phyloP scores from a whole-genome alignment of 495 filamentous ascomycete species.

The Aspergillus coremiiformis region DNA sequence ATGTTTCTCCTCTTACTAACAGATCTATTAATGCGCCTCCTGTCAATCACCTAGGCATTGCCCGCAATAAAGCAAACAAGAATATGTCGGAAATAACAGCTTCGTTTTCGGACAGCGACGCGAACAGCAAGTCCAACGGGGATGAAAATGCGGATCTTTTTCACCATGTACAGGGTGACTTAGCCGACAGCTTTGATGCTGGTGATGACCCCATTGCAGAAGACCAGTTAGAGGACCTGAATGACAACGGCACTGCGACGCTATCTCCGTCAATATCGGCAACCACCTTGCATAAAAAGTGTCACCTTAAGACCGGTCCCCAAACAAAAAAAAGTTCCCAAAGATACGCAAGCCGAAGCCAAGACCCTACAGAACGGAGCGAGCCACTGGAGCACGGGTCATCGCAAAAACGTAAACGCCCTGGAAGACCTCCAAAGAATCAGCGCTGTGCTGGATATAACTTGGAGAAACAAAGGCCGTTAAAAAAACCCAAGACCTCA shows the following conservation, averaged over 20 bases:
- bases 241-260: constrained; percentile 51
- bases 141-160: constrained; percentile 31
- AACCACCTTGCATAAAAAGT: constrained; percentile 7
- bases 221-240: constrained; percentile 40
- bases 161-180: constrained; percentile 22
- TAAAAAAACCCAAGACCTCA: constrained; percentile 31
- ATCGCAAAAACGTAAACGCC: constrained; percentile 21
- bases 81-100: constrained; percentile 14
- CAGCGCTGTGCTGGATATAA: constrained; percentile 19
- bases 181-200: constrained; percentile 20
- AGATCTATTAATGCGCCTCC: constrained; percentile 33
- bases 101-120: constrained; percentile 35
- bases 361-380: constrained; percentile 12
- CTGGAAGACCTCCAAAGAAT: constrained; percentile 30
- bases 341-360: constrained; percentile 8
- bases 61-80: constrained; percentile 34
- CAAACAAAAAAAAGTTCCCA: constrained; percentile 7
- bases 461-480: constrained; percentile 19
- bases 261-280: constrained; percentile 23
- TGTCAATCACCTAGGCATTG: constrained; percentile 32
- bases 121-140: constrained; percentile 13
- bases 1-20: constrained; percentile 29
- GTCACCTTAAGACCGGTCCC: constrained; percentile 1
- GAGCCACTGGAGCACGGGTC: constrained; percentile 7
- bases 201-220: constrained; percentile 22